Evolutionary conservation across 768 basidiomycete genomes (phyloP).

Genomic region (Tephrocybe sp.): DNA sequence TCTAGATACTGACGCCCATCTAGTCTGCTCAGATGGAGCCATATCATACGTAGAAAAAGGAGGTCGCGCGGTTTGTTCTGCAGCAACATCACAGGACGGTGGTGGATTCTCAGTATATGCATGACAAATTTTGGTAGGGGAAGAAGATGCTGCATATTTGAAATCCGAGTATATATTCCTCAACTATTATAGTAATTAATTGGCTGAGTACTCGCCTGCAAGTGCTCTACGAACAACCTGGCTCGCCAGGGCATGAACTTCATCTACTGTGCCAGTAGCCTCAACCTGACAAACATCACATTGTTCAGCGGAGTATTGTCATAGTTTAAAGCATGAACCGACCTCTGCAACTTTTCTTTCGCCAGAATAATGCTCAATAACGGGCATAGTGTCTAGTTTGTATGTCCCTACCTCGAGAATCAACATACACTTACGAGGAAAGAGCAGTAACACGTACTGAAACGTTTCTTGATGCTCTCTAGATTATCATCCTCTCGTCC

Average conservation of each 20-base stretch:
- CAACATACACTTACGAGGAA: not conserved
- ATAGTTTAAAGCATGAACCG: constrained; percentile 17
- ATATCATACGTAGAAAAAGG: constrained; percentile 60
- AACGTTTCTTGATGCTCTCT: constrained; percentile 96
- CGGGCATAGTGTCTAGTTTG: constrained; percentile 86
- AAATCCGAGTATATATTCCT: constrained; percentile 3
- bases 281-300: constrained; percentile 48
- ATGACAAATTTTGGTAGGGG: constrained; percentile 21
- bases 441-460: constrained; percentile 51
- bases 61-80: constrained; percentile 54
- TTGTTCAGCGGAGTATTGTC: not conserved
- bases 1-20: constrained; percentile 57
- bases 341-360: constrained; percentile 80
- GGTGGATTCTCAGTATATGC: constrained; percentile 47
- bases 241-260: constrained; percentile 36
- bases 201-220: constrained; percentile 18
- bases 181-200: not conserved
- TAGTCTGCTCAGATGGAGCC: constrained; percentile 79
- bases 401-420: constrained; percentile 61
- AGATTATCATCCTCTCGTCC: constrained; percentile 95
- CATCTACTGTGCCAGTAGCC: constrained; percentile 39
- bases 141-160: not conserved
- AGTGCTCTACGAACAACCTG: constrained; percentile 38
- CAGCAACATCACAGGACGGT: constrained; percentile 30
- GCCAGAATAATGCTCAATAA: constrained; percentile 77